A percentile compares a stretch with the other conserved stretches of the same genome.
Evolutionary conservation across 805 yeast species (phyloP).

Genomic region (Saccharomycopsis sp.): DNA sequence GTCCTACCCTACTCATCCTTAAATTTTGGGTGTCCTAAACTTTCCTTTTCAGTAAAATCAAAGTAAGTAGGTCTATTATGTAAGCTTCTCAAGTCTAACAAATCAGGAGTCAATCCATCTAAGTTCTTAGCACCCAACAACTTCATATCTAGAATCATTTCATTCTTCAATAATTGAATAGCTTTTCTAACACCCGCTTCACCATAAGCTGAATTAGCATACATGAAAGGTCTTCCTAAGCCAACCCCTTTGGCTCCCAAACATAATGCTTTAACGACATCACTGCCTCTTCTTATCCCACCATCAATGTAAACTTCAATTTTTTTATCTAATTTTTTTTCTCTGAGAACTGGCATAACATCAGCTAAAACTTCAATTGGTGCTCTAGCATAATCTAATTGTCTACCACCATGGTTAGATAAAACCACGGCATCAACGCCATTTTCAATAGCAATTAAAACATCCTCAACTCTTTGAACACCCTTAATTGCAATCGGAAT

Average conservation of each 20-base stretch:
- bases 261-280: slow-evolving; percentile 67
- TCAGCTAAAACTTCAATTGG: slow-evolving; percentile 58
- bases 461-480: slow-evolving; percentile 60
- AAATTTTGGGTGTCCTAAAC: neutral
- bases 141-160: slow-evolving; percentile 59
- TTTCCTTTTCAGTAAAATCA: neutral
- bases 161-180: slow-evolving; percentile 52
- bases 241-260: slow-evolving; percentile 75
- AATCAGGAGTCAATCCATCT: slow-evolving; percentile 36
- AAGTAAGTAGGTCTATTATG: neutral
- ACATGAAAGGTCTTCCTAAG: slow-evolving; percentile 67
- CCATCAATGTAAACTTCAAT: slow-evolving; percentile 69
- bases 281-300: slow-evolving; percentile 72
- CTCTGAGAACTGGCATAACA: slow-evolving; percentile 38
- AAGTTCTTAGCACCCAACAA: slow-evolving; percentile 52
- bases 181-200: slow-evolving; percentile 65
- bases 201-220: slow-evolving; percentile 76
- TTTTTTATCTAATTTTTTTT: slow-evolving; percentile 36
- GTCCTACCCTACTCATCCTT: neutral
- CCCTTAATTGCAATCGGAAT: slow-evolving; percentile 55
- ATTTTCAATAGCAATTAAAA: slow-evolving; percentile 47
- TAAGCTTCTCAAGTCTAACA: slow-evolving; percentile 32
- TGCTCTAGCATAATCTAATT: slow-evolving; percentile 54
- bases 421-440: slow-evolving; percentile 59
- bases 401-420: slow-evolving; percentile 74